Evolutionary conservation across 768 basidiomycete species (phyloP).

Genomic region (Boletus sensibilis): DNA sequence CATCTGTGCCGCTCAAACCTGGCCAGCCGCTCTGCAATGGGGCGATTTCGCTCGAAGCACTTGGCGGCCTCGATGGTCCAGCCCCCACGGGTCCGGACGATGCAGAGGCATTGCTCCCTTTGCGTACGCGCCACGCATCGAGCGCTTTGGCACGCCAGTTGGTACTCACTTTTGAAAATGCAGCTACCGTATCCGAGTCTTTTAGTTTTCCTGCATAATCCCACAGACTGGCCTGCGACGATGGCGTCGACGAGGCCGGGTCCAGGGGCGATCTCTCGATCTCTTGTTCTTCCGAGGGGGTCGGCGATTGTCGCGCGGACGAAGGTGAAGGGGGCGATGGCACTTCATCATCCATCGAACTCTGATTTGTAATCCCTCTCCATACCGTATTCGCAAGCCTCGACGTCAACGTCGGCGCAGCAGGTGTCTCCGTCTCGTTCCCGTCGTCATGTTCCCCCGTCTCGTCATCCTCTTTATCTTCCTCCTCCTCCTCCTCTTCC

Average conservation of each 20-base stretch:
- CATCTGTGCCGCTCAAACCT: background rate
- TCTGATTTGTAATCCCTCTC: constrained; percentile 75
- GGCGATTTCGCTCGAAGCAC: constrained; percentile 23
- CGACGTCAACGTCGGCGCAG: constrained; percentile 43
- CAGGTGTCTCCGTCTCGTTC: constrained; percentile 45
- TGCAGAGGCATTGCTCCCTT: constrained; percentile 10
- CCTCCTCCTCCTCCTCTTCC: constrained; percentile 39
- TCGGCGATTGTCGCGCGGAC: constrained; percentile 28
- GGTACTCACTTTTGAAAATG: constrained; percentile 68
- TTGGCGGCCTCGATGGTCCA: constrained; percentile 16
- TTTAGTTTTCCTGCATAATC: constrained; percentile 70
- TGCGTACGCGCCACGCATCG: constrained; percentile 30
- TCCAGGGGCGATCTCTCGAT: constrained; percentile 16
- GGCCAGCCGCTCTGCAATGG: constrained; percentile 18
- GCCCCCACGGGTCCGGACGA: background rate
- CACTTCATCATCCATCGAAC: constrained; percentile 63
- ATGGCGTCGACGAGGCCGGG: constrained; percentile 15
- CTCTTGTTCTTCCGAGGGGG: constrained; percentile 18
- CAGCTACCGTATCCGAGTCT: constrained; percentile 70
- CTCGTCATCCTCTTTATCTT: constrained; percentile 31
- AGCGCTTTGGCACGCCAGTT: constrained; percentile 71
- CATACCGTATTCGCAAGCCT: constrained; percentile 65
- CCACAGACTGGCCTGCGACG: constrained; percentile 52
- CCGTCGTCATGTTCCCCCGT: constrained; percentile 38
- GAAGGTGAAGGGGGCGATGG: constrained; percentile 42